Evolutionary conservation across 2,329 filamentous ascomycete species (phyloP).

Genomic region (Endoconidiophora laricicola): DNA sequence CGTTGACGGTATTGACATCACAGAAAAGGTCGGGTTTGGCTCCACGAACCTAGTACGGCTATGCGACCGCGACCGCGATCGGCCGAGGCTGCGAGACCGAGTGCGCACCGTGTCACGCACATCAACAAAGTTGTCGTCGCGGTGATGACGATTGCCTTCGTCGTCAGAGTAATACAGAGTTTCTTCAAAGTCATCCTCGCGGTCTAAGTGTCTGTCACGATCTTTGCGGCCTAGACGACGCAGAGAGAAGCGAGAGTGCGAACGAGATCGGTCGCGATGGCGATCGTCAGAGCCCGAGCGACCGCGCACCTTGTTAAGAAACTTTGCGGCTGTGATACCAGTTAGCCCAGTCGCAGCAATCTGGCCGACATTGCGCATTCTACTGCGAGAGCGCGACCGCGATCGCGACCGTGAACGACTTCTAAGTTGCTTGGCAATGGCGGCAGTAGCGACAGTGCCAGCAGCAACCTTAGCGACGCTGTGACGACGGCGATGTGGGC

Average conservation of each 20-base stretch:
- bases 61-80: conserved; percentile 13
- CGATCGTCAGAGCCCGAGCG: conserved; percentile 36
- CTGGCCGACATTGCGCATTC: conserved; percentile 33
- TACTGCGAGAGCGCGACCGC: conserved; percentile 20
- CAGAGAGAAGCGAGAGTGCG: conserved; percentile 13
- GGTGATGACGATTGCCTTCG: conserved; percentile 22
- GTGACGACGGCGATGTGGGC: conserved; percentile 13
- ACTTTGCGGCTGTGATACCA: conserved; percentile 42
- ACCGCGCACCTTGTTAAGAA: conserved; percentile 37
- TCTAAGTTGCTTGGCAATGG: conserved; percentile 39
- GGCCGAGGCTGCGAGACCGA: conserved; percentile 1
- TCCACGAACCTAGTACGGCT: conserved; percentile 14
- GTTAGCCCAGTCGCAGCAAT: conserved; percentile 43
- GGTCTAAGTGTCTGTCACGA: conserved; percentile 15
- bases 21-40: conserved; percentile 9
- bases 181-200: background rate
- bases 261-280: conserved; percentile 24
- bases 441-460: conserved; percentile 40
- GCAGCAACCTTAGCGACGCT: conserved; percentile 40
- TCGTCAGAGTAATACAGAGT: conserved; percentile 16
- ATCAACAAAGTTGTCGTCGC: conserved; percentile 14
- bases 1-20: conserved; percentile 5
- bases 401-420: conserved; percentile 27
- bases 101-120: conserved; percentile 16
- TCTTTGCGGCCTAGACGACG: conserved; percentile 12